phyloP scores from a whole-genome alignment of 2,329 filamentous ascomycete species.

The Pseudogymnoascus sp. region DNA sequence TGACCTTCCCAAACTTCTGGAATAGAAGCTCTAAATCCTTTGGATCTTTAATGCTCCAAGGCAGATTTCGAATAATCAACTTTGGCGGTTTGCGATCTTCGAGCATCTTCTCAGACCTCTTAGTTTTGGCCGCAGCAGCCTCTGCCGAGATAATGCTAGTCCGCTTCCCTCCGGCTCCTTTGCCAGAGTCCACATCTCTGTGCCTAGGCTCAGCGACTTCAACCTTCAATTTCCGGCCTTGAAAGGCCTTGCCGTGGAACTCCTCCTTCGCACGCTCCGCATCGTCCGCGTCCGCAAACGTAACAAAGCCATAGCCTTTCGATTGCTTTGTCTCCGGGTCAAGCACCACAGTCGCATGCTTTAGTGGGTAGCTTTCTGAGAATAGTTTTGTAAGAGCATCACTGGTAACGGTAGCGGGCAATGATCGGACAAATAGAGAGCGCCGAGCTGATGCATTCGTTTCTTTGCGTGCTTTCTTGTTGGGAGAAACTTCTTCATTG shows the following conservation, averaged over 20 bases:
- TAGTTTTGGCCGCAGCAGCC: conserved; percentile 37
- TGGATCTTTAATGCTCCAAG: conserved; percentile 86
- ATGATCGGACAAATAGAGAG: conserved; percentile 83
- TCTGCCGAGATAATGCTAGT: conserved; percentile 28
- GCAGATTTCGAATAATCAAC: conserved; percentile 84
- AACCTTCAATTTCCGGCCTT: conserved; percentile 73
- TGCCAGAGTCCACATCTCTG: conserved; percentile 48
- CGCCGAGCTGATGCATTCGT: conserved; percentile 40
- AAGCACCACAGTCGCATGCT: conserved; percentile 86
- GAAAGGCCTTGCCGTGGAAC: conserved; percentile 67
- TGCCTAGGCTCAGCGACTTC: conserved; percentile 83
- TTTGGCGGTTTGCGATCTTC: conserved; percentile 57
- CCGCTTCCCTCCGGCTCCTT: conserved; percentile 26
- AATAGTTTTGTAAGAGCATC: conserved; percentile 82
- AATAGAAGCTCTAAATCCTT: conserved; percentile 76
- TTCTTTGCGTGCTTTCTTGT: conserved; percentile 51
- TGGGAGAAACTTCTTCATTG: conserved; percentile 24
- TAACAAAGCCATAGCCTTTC: conserved; percentile 92
- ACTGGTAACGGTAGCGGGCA: conserved; percentile 69
- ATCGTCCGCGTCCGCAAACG: conserved; percentile 89
- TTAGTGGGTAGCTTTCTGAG: conserved; percentile 88
- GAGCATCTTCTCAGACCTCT: conserved; percentile 51
- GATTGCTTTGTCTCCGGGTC: conserved; percentile 81
- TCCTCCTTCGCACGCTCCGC: conserved; percentile 72
- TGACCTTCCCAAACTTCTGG: conserved; percentile 82